Evolutionary conservation across 2,329 filamentous ascomycete species (phyloP).

Genomic region (Ophidiomyces ophidiicola): DNA sequence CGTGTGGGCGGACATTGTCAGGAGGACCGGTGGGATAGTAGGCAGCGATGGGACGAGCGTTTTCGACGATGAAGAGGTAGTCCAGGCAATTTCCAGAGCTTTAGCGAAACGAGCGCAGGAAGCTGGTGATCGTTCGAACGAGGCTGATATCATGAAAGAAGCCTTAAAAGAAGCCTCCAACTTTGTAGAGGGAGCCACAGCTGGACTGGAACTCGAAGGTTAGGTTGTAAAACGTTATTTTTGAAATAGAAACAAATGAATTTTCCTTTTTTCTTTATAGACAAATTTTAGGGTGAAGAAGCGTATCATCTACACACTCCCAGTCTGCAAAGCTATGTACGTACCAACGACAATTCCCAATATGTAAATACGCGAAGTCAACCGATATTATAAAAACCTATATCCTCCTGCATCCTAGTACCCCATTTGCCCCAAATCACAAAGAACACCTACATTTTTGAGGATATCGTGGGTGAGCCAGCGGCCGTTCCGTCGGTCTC

Average conservation of each 20-base stretch:
- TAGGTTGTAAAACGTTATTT: neutral
- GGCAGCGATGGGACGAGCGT: conserved; percentile 48
- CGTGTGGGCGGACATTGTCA: conserved; percentile 49
- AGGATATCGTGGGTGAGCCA: too few relatives aligned
- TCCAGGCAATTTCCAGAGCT: conserved; percentile 56
- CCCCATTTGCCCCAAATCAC: too few relatives aligned
- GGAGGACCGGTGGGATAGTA: conserved; percentile 31
- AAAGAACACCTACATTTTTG: too few relatives aligned
- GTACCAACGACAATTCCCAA: too few relatives aligned
- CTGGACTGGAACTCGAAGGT: conserved; percentile 10
- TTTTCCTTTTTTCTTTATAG: neutral
- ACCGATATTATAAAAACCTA: too few relatives aligned
- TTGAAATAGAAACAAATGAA: conserved; percentile 3
- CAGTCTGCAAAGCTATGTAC: too few relatives aligned
- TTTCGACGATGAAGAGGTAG: conserved; percentile 57
- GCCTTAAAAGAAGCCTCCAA: conserved; percentile 1
- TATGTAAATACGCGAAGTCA: too few relatives aligned
- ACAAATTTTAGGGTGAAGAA: too few relatives aligned
- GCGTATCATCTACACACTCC: too few relatives aligned
- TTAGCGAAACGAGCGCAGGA: conserved; percentile 36
- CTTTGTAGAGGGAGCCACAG: conserved; percentile 12
- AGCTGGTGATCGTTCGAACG: neutral
- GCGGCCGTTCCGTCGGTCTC: conserved; percentile 15
- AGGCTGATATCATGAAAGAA: conserved; percentile 2
- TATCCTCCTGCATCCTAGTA: too few relatives aligned